Conservation (phyloP, 495 filamentous ascomycete genomes). For the Aspergillus funiculosus region DNA sequence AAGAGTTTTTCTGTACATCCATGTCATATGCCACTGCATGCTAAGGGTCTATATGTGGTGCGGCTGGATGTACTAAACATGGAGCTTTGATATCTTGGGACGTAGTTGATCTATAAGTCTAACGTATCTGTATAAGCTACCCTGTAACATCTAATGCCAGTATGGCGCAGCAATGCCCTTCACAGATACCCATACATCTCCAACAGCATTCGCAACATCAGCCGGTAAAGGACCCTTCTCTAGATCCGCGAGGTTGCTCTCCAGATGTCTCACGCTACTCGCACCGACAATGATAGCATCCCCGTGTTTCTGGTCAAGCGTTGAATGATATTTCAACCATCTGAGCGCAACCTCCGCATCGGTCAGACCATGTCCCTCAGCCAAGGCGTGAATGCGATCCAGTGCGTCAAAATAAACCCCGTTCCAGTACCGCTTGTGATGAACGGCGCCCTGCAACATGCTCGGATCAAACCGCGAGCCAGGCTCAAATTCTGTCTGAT, state of each 20-base stretch:
- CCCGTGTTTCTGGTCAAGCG: constrained; percentile 21
- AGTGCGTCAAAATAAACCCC: constrained; percentile 42
- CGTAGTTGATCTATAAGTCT: too few relatives aligned
- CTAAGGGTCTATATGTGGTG: too few relatives aligned
- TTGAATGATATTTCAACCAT: constrained; percentile 34
- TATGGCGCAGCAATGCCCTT: too few relatives aligned
- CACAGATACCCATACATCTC: too few relatives aligned
- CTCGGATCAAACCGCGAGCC: constrained; percentile 37
- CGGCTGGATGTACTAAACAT: too few relatives aligned
- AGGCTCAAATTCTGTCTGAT: constrained; percentile 29
- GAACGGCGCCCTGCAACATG: constrained; percentile 34
- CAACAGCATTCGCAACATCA: too few relatives aligned
- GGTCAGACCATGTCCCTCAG: constrained; percentile 25
- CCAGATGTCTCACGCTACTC: constrained; percentile 32
- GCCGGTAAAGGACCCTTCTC: constrained; percentile 35
- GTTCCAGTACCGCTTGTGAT: constrained; percentile 43
- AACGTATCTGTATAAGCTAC: too few relatives aligned
- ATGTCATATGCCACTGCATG: too few relatives aligned
- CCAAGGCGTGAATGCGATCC: constrained; percentile 22
- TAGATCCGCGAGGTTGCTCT: constrained; percentile 32
- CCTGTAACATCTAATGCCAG: too few relatives aligned
- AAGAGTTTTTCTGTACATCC: too few relatives aligned
- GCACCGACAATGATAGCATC: constrained; percentile 43
- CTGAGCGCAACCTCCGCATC: constrained; percentile 33
- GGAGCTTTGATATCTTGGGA: too few relatives aligned